phyloP scores from a whole-genome alignment of 2,329 filamentous ascomycete species.

The Fusarium concolor region DNA sequence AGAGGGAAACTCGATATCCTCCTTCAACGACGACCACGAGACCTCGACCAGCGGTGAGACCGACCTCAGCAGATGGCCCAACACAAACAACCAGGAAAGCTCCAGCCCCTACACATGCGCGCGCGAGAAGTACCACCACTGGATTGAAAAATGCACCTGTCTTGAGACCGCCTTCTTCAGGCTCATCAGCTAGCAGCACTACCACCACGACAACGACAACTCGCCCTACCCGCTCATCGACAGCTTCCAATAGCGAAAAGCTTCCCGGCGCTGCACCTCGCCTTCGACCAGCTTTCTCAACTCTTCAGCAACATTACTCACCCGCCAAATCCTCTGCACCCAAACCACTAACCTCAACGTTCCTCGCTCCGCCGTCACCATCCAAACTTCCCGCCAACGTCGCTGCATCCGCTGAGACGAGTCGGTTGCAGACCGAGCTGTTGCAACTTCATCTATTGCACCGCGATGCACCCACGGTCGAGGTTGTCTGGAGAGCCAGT shows the following conservation, averaged over 20 bases:
- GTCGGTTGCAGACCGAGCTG: slow-evolving; percentile 71
- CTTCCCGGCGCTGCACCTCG: slow-evolving; percentile 45
- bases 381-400: slow-evolving; percentile 71
- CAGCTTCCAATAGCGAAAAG: slow-evolving; percentile 35
- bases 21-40: slow-evolving; percentile 51
- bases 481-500: slow-evolving; percentile 66
- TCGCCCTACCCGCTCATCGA: slow-evolving; percentile 29
- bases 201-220: slow-evolving; percentile 35
- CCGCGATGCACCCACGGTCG: slow-evolving; percentile 60
- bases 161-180: slow-evolving; percentile 49
- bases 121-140: slow-evolving; percentile 51
- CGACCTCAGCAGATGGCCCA: slow-evolving; percentile 48
- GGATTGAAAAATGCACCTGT: slow-evolving; percentile 43
- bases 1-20: slow-evolving; percentile 49
- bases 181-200: slow-evolving; percentile 38
- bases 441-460: slow-evolving; percentile 74
- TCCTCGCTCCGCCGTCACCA: slow-evolving; percentile 70
- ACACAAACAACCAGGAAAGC: slow-evolving; percentile 38
- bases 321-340: slow-evolving; percentile 70
- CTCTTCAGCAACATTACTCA: slow-evolving; percentile 74
- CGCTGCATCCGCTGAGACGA: slow-evolving; percentile 68
- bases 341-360: slow-evolving; percentile 70
- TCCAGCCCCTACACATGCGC: slow-evolving; percentile 41
- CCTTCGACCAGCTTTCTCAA: slow-evolving; percentile 69
- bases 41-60: slow-evolving; percentile 44